Evolutionary conservation across 2,329 filamentous ascomycete genomes (phyloP).

Genomic region (Westerdykella ornata): DNA sequence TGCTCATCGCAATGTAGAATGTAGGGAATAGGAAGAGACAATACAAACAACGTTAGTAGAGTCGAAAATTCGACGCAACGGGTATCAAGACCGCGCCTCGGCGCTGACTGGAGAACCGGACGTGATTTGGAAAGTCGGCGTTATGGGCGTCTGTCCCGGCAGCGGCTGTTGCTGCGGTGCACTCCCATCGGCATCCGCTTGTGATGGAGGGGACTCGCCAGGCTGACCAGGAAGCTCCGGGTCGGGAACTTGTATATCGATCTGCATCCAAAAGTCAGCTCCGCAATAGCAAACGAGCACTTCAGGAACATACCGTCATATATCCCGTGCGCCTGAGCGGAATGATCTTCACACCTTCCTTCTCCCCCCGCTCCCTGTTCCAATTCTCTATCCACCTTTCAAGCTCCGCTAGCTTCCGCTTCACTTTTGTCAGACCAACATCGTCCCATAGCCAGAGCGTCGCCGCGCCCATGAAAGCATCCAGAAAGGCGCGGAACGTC

Average conservation of each 20-base stretch:
- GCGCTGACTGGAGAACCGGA: conserved; percentile 15
- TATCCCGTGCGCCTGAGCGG: conserved; percentile 77
- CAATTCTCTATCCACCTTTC: conserved; percentile 81
- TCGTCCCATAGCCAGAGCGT: conserved; percentile 97
- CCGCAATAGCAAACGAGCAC: background rate
- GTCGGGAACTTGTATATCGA: conserved; percentile 76
- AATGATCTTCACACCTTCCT: conserved; percentile 65
- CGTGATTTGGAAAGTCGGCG: conserved; percentile 28
- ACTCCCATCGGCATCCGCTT: no score
- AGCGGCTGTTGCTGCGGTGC: background rate
- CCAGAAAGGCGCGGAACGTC: conserved; percentile 67
- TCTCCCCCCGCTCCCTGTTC: conserved; percentile 62
- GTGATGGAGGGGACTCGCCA: no score
- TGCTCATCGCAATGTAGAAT: no score
- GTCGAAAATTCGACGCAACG: conserved; percentile 52
- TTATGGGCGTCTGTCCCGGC: conserved; percentile 18
- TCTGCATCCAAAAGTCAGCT: conserved; percentile 39
- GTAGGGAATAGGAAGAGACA: no score
- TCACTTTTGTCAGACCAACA: conserved; percentile 67
- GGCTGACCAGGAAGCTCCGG: conserved; percentile 51
- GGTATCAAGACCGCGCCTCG: conserved; percentile 47
- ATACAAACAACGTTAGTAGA: conserved; percentile 32
- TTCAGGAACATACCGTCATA: conserved; percentile 59
- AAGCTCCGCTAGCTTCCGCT: conserved; percentile 60
- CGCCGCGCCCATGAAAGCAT: conserved; percentile 68